Evolutionary conservation across 2,329 filamentous ascomycete genomes (phyloP).

Genomic region (Fusarium floridanum): DNA sequence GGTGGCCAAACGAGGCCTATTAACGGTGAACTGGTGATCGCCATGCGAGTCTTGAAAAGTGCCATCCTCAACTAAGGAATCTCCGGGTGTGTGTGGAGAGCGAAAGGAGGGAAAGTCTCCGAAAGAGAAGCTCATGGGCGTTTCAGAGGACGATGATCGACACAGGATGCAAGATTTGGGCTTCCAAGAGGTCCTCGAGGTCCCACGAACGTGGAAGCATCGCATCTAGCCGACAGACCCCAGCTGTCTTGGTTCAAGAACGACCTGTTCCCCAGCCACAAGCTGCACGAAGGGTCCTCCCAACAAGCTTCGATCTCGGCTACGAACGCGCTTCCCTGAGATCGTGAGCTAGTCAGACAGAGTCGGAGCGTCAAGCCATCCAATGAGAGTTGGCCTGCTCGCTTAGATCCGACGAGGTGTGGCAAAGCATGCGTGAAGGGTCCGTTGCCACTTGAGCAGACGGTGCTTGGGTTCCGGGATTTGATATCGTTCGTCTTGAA

Average conservation of each 20-base stretch:
- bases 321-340: constrained; percentile 45
- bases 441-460: constrained; percentile 29
- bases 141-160: constrained; percentile 26
- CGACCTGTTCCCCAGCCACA: constrained; percentile 19
- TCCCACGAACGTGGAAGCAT: background rate
- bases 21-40: constrained; percentile 20
- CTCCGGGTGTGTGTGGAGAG: background rate
- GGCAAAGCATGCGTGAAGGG: constrained; percentile 16
- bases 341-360: constrained; percentile 39
- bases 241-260: constrained; percentile 21
- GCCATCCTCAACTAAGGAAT: constrained; percentile 5
- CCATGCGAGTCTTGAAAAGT: constrained; percentile 23
- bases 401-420: constrained; percentile 25
- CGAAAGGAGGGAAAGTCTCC: background rate
- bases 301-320: constrained; percentile 46
- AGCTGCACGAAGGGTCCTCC: constrained; percentile 45
- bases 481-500: constrained; percentile 10
- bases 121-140: background rate
- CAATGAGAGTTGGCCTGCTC: constrained; percentile 30
- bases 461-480: background rate
- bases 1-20: constrained; percentile 7
- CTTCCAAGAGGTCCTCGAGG: background rate
- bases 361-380: constrained; percentile 11
- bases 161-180: constrained; percentile 12
- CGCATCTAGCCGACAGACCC: constrained; percentile 6